These are phyloP conservation scores for Mycena maculata DNA, from an alignment of 768 basidiomycete genomes.

Conservation along the genomic window DNA sequence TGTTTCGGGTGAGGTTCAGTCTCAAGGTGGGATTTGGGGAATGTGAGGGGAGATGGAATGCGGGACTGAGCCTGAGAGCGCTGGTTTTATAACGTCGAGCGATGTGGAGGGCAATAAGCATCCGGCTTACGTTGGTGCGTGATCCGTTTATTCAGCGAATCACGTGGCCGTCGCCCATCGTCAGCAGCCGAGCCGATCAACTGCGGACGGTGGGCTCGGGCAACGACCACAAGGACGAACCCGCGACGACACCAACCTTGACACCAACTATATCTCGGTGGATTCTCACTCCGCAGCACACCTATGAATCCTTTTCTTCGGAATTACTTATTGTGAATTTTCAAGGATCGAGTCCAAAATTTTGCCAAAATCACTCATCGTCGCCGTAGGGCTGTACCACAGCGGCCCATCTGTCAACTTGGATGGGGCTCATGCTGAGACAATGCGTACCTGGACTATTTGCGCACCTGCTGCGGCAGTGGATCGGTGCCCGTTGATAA, in stretches of 20 bases:
- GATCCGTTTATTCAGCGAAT: constrained; percentile 17
- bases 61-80: neutral
- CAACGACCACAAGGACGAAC: neutral
- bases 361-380: too few species aligned
- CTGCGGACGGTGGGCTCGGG: neutral
- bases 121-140: neutral
- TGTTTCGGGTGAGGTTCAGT: constrained; percentile 40
- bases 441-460: too few species aligned
- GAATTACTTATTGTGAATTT: too few species aligned
- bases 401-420: too few species aligned
- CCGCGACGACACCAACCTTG: too few species aligned
- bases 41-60: neutral
- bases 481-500: too few species aligned
- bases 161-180: constrained; percentile 13
- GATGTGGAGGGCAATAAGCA: constrained; percentile 7
- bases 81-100: constrained; percentile 14
- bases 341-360: too few species aligned
- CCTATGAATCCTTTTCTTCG: too few species aligned
- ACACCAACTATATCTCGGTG: too few species aligned
- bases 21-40: neutral
- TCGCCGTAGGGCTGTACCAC: too few species aligned
- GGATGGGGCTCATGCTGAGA: too few species aligned
- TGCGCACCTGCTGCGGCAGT: too few species aligned
- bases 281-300: neutral
- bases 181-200: neutral